phyloP scores from a whole-genome alignment of 768 basidiomycete species.

The Pisolithus sp. region DNA sequence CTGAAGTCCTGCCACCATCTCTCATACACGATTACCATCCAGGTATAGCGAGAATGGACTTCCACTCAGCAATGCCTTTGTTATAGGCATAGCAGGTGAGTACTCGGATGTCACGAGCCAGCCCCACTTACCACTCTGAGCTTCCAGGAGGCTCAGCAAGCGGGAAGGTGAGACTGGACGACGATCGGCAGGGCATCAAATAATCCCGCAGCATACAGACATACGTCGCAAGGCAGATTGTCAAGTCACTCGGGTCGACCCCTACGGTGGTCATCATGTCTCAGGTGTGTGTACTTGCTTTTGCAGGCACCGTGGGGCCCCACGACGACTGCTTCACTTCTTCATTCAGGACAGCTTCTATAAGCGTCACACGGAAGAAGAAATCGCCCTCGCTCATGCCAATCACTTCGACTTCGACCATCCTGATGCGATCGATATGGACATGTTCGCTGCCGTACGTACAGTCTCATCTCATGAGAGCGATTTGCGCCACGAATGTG shows the following conservation, averaged over 20 bases:
- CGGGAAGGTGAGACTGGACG: constrained; percentile 55
- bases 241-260: constrained; percentile 73
- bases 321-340: not conserved
- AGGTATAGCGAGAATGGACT: constrained; percentile 80
- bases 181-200: not conserved
- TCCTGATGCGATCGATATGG: constrained; percentile 89
- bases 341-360: constrained; percentile 85
- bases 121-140: not conserved
- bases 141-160: constrained; percentile 73
- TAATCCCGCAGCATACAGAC: constrained; percentile 42
- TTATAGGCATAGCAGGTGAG: constrained; percentile 76
- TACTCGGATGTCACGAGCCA: constrained; percentile 1
- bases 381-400: constrained; percentile 76
- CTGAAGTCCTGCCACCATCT: constrained; percentile 4
- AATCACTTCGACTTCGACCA: constrained; percentile 86
- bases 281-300: constrained; percentile 43
- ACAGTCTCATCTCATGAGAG: not conserved
- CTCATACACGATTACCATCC: constrained; percentile 10
- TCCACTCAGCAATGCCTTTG: constrained; percentile 68
- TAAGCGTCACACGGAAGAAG: constrained; percentile 69
- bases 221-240: constrained; percentile 78
- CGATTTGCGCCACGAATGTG: not conserved
- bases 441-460: constrained; percentile 72
- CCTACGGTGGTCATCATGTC: constrained; percentile 88
- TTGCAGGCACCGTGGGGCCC: not conserved